phyloP scores from a whole-genome alignment of 306 rosid species.

The Luffa acutangula region DNA sequence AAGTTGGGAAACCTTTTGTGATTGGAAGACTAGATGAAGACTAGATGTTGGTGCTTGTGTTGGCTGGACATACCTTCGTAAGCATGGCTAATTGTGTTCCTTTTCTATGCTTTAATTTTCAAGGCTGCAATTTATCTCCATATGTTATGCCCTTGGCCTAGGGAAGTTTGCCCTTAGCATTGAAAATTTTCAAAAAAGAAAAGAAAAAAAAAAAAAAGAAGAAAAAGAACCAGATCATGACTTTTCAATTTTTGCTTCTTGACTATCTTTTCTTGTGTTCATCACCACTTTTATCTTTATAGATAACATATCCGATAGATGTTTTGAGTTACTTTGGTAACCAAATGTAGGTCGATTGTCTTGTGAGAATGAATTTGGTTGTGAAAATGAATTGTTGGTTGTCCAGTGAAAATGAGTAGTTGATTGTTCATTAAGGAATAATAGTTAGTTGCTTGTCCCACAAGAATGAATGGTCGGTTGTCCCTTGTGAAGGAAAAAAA shows the following conservation, averaged over 20 bases:
- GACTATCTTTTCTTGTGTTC: neutral
- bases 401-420: too few species aligned
- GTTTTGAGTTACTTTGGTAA: conserved; percentile 26
- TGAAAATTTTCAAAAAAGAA: too few species aligned
- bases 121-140: neutral
- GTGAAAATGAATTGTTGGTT: too few species aligned
- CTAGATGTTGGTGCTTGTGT: conserved; percentile 10
- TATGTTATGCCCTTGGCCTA: neutral
- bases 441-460: too few species aligned
- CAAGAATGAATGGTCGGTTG: too few species aligned
- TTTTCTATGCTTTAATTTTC: neutral
- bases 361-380: too few species aligned
- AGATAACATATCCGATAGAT: conserved; percentile 85
- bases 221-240: too few species aligned
- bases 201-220: too few species aligned
- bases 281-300: neutral
- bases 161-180: neutral
- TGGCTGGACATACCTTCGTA: conserved; percentile 10
- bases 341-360: too few species aligned
- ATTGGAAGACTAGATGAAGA: conserved; percentile 1
- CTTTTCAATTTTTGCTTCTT: neutral
- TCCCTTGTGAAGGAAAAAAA: too few species aligned
- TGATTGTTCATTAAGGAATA: too few species aligned
- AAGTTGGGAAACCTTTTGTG: conserved; percentile 19
- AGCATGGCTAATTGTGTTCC: neutral